phyloP scores from a whole-genome alignment of 805 yeast species.

The Starmerella bombi region DNA sequence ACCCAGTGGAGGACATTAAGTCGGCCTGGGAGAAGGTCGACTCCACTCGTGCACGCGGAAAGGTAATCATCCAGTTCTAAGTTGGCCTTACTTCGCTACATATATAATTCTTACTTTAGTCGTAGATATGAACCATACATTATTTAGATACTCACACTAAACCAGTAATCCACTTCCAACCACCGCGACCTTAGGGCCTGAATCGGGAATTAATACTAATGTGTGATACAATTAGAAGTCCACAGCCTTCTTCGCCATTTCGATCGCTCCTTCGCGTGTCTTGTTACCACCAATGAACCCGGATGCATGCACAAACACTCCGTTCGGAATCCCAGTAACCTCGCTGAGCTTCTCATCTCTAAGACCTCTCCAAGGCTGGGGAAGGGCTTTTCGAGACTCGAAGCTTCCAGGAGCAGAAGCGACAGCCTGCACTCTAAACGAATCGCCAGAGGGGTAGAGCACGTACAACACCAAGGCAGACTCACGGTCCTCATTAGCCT shows the following conservation, averaged over 20 bases:
- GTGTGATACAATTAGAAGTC: too few species aligned
- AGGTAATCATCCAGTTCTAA: slow-evolving; percentile 41
- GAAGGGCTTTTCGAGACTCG: slow-evolving; percentile 73
- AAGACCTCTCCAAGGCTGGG: slow-evolving; percentile 88
- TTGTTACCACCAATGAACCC: slow-evolving; percentile 95
- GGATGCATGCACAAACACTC: slow-evolving; percentile 84
- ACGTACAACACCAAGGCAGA: slow-evolving; percentile 54
- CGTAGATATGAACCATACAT: background rate
- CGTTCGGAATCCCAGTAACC: slow-evolving; percentile 67
- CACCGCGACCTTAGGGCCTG: too few species aligned
- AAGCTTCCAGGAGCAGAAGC: slow-evolving; percentile 69
- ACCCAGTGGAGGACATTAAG: slow-evolving; percentile 36
- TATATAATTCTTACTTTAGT: too few species aligned
- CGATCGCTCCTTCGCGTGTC: slow-evolving; percentile 61
- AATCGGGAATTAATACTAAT: too few species aligned
- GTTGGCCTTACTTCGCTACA: too few species aligned
- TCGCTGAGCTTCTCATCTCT: slow-evolving; percentile 73
- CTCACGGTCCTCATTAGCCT: slow-evolving; percentile 3
- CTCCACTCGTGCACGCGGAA: slow-evolving; percentile 48
- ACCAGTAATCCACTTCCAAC: too few species aligned
- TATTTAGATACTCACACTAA: background rate
- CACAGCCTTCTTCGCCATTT: slow-evolving; percentile 46
- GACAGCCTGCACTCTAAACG: slow-evolving; percentile 85
- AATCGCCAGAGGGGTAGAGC: slow-evolving; percentile 58
- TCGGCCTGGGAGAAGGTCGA: slow-evolving; percentile 40